Evolutionary conservation across 257 asterid species (phyloP).

Genomic region (Knoxia roxburghii): DNA sequence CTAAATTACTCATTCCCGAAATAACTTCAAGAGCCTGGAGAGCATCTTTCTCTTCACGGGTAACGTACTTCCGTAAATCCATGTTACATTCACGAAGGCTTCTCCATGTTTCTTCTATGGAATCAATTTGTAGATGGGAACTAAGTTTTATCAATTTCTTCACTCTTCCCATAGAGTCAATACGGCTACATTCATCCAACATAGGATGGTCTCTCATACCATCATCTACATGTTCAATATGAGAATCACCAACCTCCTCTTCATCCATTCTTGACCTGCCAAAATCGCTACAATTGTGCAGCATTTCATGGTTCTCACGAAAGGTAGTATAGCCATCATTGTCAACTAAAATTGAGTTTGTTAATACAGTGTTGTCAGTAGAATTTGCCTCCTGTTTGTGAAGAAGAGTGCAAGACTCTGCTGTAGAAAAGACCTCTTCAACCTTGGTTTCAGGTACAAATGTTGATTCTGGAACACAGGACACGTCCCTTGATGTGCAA

Average conservation of each 20-base stretch:
- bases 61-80: constrained; percentile 42
- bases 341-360: constrained; percentile 21
- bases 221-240: constrained; percentile 38
- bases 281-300: constrained; percentile 30
- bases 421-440: constrained; percentile 41
- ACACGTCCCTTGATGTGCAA: constrained; percentile 33
- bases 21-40: constrained; percentile 33
- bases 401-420: constrained; percentile 46
- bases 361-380: constrained; percentile 27
- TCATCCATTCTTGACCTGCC: constrained; percentile 21
- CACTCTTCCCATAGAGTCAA: constrained; percentile 36
- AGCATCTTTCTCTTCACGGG: constrained; percentile 63
- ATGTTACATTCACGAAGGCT: constrained; percentile 41
- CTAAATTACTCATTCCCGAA: constrained; percentile 51
- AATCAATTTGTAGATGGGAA: constrained; percentile 27
- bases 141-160: constrained; percentile 25
- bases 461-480: constrained; percentile 58
- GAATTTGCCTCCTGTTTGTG: constrained; percentile 29
- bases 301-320: constrained; percentile 26
- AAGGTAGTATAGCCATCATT: constrained; percentile 20
- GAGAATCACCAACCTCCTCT: constrained; percentile 67
- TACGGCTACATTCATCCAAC: constrained; percentile 88
- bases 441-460: constrained; percentile 61
- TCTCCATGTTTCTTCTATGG: constrained; percentile 69
- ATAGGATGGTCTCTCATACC: constrained; percentile 39